These are phyloP conservation scores for Pelagomonas calceolata DNA, from an alignment of 108 stramenopile species.

Conservation along the genomic window DNA sequence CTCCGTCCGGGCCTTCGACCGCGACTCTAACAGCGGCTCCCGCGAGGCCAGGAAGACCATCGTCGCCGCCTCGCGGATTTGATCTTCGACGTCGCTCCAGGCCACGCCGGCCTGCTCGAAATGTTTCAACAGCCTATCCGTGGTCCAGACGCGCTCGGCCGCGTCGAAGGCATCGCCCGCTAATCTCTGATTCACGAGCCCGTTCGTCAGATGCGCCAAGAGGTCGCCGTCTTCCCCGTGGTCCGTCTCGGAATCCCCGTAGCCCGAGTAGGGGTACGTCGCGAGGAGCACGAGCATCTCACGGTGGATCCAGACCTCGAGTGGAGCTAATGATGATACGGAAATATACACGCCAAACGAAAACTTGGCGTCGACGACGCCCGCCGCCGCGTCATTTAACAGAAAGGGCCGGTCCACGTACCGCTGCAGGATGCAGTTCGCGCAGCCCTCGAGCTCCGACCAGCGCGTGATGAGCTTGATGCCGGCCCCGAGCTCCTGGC, in stretches of 20 bases:
- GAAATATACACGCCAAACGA: slow-evolving; percentile 9
- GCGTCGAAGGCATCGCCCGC: slow-evolving; percentile 2
- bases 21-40: no score
- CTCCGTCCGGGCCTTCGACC: no score
- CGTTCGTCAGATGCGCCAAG: slow-evolving; percentile 5
- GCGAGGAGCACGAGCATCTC: slow-evolving; percentile 17
- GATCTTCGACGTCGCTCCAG: not conserved
- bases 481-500: slow-evolving; percentile 8
- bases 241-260: not conserved
- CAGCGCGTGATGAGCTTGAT: slow-evolving; percentile 1
- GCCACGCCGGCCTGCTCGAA: not conserved
- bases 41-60: not conserved
- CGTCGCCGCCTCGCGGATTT: not conserved
- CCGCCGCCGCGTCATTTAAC: slow-evolving; percentile 1
- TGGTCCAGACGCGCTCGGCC: slow-evolving; percentile 6
- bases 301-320: slow-evolving; percentile 7
- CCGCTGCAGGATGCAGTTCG: slow-evolving; percentile 7
- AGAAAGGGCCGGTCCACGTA: slow-evolving; percentile 13
- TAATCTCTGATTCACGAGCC: slow-evolving; percentile 7
- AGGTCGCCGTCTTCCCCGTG: not conserved
- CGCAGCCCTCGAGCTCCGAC: slow-evolving; percentile 1
- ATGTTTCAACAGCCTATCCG: not conserved
- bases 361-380: slow-evolving; percentile 9
- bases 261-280: not conserved
- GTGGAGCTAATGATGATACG: not conserved